These are phyloP conservation scores for Waltiozyma sp. DNA, from an alignment of 1,139 yeast species.

Conservation along the genomic window DNA sequence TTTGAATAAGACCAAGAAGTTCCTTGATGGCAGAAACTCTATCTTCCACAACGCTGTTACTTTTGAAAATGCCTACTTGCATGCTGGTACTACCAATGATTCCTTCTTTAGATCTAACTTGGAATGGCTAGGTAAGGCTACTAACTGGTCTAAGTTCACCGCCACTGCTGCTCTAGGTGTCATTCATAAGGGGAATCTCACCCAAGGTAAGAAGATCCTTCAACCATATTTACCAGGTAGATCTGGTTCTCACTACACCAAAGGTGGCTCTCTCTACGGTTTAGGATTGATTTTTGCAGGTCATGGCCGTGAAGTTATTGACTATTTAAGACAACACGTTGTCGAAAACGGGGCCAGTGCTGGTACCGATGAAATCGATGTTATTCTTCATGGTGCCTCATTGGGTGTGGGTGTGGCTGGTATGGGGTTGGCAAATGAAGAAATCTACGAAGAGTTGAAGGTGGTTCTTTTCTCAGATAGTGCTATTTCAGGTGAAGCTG, in stretches of 20 bases:
- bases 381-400: slow-evolving; percentile 90
- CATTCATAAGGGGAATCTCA: slow-evolving; percentile 86
- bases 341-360: slow-evolving; percentile 58
- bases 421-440: slow-evolving; percentile 75
- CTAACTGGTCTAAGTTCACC: slow-evolving; percentile 95
- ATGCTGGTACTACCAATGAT: slow-evolving; percentile 95
- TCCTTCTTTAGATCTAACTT: slow-evolving; percentile 81
- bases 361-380: slow-evolving; percentile 66
- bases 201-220: slow-evolving; percentile 80
- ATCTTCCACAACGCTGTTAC: slow-evolving; percentile 94
- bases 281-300: slow-evolving; percentile 94
- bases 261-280: slow-evolving; percentile 93
- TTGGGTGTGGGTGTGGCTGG: slow-evolving; percentile 96
- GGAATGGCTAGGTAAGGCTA: slow-evolving; percentile 95
- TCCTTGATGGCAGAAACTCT: slow-evolving; percentile 85
- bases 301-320: slow-evolving; percentile 82
- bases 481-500: slow-evolving; percentile 94
- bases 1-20: slow-evolving; percentile 69
- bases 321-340: slow-evolving; percentile 64
- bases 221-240: slow-evolving; percentile 89
- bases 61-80: slow-evolving; percentile 89
- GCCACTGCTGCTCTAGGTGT: slow-evolving; percentile 99
- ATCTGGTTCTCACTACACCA: slow-evolving; percentile 70
- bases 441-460: slow-evolving; percentile 72
- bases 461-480: slow-evolving; percentile 83